phyloP scores from a whole-genome alignment of 257 asterid species.

The Solanum peruvianum region DNA sequence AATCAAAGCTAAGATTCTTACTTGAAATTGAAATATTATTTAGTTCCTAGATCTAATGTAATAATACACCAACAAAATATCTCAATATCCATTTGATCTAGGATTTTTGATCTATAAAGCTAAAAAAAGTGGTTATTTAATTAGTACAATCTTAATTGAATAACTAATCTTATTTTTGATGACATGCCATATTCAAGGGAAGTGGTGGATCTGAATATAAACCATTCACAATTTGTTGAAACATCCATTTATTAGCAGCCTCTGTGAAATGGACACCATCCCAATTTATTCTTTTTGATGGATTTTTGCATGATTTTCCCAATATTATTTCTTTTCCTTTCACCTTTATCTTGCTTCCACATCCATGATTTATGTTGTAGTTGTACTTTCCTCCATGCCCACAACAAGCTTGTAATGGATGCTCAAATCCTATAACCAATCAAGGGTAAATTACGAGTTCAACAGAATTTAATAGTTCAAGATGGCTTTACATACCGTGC shows the following conservation, averaged over 20 bases:
- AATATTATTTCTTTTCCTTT: constrained; percentile 47
- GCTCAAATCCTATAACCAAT: constrained; percentile 46
- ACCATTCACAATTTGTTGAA: constrained; percentile 57
- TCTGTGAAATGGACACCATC: constrained; percentile 77
- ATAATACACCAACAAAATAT: not conserved
- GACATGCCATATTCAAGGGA: constrained; percentile 50
- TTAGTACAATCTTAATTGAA: not conserved
- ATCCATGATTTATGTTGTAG: constrained; percentile 37
- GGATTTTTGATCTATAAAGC: not conserved
- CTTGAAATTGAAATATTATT: not conserved
- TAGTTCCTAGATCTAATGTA: not conserved
- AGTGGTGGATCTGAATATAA: constrained; percentile 71
- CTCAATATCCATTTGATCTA: not conserved
- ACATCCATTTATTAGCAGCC: constrained; percentile 71
- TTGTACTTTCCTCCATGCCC: constrained; percentile 96
- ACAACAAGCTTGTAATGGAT: constrained; percentile 68
- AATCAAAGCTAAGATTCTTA: not conserved
- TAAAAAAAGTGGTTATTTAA: not conserved
- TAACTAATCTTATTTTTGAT: constrained; percentile 3
- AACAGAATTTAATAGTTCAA: not conserved
- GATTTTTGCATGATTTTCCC: constrained; percentile 67
- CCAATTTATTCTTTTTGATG: constrained; percentile 51
- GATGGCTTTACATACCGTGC: constrained; percentile 28
- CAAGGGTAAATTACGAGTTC: not conserved
- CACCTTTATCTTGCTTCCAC: constrained; percentile 54